Conservation (phyloP, 208 protist genomes). For the Trypanosoma boissoni region DNA sequence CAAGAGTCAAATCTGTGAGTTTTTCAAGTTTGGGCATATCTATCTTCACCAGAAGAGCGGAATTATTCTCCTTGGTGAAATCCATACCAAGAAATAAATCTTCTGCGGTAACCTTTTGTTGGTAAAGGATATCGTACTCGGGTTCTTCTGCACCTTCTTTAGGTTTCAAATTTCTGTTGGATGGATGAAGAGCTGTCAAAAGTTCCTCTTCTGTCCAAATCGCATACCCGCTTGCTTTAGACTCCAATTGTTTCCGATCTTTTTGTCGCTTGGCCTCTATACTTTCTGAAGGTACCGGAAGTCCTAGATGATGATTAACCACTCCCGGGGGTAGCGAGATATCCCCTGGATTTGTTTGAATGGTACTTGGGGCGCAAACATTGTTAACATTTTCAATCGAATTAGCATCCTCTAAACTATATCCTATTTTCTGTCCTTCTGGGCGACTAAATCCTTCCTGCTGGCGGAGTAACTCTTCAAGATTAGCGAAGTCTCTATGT, state of each 20-base stretch:
- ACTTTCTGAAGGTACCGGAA: slow-evolving; percentile 65
- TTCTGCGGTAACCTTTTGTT: slow-evolving; percentile 75
- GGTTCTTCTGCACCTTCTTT: slow-evolving; percentile 40
- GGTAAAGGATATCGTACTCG: slow-evolving; percentile 67
- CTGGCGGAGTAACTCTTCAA: slow-evolving; percentile 73
- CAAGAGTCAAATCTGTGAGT: slow-evolving; percentile 45
- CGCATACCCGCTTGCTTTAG: slow-evolving; percentile 49
- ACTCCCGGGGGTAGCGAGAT: slow-evolving; percentile 75
- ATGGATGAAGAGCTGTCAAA: slow-evolving; percentile 18
- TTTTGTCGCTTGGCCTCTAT: slow-evolving; percentile 40
- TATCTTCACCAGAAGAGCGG: slow-evolving; percentile 71
- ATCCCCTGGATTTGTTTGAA: slow-evolving; percentile 27
- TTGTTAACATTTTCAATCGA: background rate
- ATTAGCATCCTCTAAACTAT: slow-evolving; percentile 44
- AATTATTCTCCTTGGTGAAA: slow-evolving; percentile 49
- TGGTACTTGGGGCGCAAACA: background rate
- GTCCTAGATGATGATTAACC: slow-evolving; percentile 67
- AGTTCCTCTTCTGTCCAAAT: slow-evolving; percentile 87
- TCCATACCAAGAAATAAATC: slow-evolving; percentile 86
- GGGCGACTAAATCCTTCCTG: slow-evolving; percentile 66
- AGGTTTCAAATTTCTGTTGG: slow-evolving; percentile 20
- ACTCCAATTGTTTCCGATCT: slow-evolving; percentile 8
- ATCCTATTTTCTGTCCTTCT: slow-evolving; percentile 60
- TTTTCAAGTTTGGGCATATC: slow-evolving; percentile 51
- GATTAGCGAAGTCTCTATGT: slow-evolving; percentile 44